Conservation (phyloP, 495 filamentous ascomycete genomes). For the Aspergillus heteromorphus region DNA sequence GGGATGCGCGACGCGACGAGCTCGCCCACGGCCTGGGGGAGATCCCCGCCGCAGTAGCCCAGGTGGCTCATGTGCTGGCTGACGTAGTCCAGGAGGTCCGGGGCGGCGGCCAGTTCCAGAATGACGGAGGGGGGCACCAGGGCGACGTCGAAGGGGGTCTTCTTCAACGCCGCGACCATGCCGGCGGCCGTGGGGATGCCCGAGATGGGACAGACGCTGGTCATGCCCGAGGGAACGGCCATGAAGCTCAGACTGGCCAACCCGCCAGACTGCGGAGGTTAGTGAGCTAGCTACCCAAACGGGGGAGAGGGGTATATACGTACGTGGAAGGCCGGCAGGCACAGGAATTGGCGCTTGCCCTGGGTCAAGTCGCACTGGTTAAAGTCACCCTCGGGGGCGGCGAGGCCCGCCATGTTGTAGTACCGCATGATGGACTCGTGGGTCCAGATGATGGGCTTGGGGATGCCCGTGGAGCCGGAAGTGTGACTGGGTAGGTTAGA, state of each 20-base stretch:
- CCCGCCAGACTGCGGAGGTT: too few species aligned
- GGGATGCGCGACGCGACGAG: slow-evolving; percentile 22
- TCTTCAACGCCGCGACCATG: slow-evolving; percentile 27
- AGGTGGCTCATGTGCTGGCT: slow-evolving; percentile 24
- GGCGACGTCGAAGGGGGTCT: slow-evolving; percentile 27
- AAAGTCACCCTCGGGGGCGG: too few species aligned
- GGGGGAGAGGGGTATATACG: too few species aligned
- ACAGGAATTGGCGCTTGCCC: too few species aligned
- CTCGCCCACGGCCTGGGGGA: slow-evolving; percentile 28
- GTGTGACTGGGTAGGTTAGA: slow-evolving; percentile 16
- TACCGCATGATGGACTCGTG: slow-evolving; percentile 21
- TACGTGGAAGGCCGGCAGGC: too few species aligned
- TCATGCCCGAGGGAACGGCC: slow-evolving; percentile 23
- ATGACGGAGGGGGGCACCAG: slow-evolving; percentile 32
- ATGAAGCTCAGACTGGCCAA: slow-evolving; percentile 16
- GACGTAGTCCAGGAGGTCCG: slow-evolving; percentile 31
- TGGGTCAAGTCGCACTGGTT: too few species aligned
- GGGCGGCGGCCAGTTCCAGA: slow-evolving; percentile 26
- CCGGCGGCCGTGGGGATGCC: slow-evolving; percentile 27
- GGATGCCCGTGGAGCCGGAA: slow-evolving; percentile 10
- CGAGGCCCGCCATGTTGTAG: slow-evolving; percentile 10
- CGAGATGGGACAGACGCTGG: slow-evolving; percentile 25
- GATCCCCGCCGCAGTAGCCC: slow-evolving; percentile 30
- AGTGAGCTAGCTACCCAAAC: too few species aligned
- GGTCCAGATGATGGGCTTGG: slow-evolving; percentile 32